Evolutionary conservation across 2,329 filamentous ascomycete species (phyloP), one percentile per base, ranked within the genome.

Genomic region (Diplodia scrobiculata): DNA sequence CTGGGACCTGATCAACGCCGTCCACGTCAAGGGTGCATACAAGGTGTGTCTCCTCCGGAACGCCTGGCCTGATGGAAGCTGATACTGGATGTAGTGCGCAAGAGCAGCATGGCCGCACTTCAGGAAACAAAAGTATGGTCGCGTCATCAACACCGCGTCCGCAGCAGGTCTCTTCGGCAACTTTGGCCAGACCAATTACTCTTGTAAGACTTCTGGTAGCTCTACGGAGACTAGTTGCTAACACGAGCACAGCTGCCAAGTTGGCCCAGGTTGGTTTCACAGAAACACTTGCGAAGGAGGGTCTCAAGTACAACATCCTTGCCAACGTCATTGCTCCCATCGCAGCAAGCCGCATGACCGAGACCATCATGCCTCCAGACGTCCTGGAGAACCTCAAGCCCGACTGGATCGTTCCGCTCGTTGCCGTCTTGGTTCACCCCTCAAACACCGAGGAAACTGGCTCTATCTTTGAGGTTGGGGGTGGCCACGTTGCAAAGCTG

Each of bases 131-230:
- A 98, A 97, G 87, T 99, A 91, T 78, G 95, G 95, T 69, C 88
- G 95, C 73, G 84, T 99, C 71, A 97, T 99, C 82, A 98, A 96
- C 84, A 98, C 95, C 27, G 88, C 94, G 45, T 98, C 94, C n/a
- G 92, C 92, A 66, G 93, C 95, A 68, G 95, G 95, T 73, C 84
- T 99, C 64, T 98, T 96, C 78, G 95, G 95, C 74, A 95, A 87
- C 81, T 98, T 97, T 75, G 95, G 94, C 71, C 94, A 98, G 83
- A 87, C 89, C 78, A 98, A 97, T 82, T 99, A 99, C 82, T 96
- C 94, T 64, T 84, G 84, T 87, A 79, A 68, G 82, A 21, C n/a
- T 19, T 45, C 59, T 52, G 3, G 29, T 5, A 4, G 13, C 13
- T 27, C 5, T n/a, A 3, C 13, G 19, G 17, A 1, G n/a, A 17